These are phyloP conservation scores for Colletotrichum acutatum DNA, from an alignment of 2,329 filamentous ascomycete species.

Conservation along the genomic window DNA sequence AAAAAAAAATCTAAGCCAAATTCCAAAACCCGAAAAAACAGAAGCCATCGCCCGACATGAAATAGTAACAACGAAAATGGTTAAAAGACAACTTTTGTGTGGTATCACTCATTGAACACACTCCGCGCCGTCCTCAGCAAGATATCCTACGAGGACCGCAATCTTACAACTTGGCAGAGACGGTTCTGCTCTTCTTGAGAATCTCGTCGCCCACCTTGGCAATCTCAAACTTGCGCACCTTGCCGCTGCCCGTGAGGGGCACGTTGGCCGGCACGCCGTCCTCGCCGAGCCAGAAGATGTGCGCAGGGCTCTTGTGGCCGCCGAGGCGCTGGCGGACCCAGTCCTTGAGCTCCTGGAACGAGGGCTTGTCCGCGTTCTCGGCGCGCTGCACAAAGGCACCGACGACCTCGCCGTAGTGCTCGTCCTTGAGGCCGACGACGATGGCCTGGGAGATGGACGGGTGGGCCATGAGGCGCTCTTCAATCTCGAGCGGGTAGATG, in stretches of 20 bases:
- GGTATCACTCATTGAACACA: not conserved
- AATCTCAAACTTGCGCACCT: constrained; percentile 76
- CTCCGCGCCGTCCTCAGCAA: not conserved
- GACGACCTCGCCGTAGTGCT: constrained; percentile 80
- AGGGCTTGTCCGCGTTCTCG: constrained; percentile 51
- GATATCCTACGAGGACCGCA: not conserved
- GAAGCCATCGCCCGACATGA: not conserved
- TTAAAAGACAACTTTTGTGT: not conserved
- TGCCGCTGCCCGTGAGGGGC: constrained; percentile 78
- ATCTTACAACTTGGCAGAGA: constrained; percentile 56
- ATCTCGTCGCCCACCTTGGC: constrained; percentile 66
- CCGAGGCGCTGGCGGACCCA: constrained; percentile 73
- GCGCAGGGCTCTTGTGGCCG: constrained; percentile 74
- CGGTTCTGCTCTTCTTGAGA: constrained; percentile 57
- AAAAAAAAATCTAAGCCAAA: not conserved
- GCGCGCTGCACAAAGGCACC: constrained; percentile 68
- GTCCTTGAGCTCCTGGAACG: constrained; percentile 65
- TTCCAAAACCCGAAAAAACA: not conserved
- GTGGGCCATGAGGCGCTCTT: constrained; percentile 76
- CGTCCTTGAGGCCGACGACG: constrained; percentile 76
- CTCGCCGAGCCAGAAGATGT: constrained; percentile 81
- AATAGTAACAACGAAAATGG: not conserved
- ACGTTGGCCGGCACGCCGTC: constrained; percentile 64
- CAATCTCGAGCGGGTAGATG: constrained; percentile 79
- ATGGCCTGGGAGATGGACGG: constrained; percentile 71